Percentiles rank a stretch among this genome's conserved stretches.
phyloP scores from a whole-genome alignment of 176 grass and related monocot genomes.

The Aegilops bicornis region DNA sequence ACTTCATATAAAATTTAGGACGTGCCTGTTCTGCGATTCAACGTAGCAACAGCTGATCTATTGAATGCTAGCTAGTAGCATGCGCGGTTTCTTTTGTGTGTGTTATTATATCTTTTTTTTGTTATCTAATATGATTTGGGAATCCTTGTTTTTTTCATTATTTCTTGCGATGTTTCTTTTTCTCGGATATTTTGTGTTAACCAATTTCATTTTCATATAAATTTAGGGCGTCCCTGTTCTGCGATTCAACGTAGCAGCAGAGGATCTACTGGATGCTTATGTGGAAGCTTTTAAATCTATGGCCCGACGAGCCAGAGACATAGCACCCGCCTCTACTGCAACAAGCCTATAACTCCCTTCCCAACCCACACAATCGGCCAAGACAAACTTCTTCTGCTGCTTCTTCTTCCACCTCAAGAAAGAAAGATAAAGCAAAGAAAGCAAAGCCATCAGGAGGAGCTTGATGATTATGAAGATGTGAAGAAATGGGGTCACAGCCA shows the following conservation, averaged over 20 bases:
- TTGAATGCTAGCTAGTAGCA: background rate
- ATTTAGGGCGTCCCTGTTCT: background rate
- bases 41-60: background rate
- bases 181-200: background rate
- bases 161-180: background rate
- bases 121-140: background rate
- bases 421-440: background rate
- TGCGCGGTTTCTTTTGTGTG: background rate
- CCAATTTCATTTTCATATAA: too few species aligned
- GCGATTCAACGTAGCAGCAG: background rate
- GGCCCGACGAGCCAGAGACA: background rate
- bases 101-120: background rate
- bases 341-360: background rate
- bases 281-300: background rate
- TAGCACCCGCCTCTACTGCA: background rate
- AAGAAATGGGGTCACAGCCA: background rate
- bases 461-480: background rate
- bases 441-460: background rate
- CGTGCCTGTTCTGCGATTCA: background rate
- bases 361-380: background rate
- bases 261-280: background rate
- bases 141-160: background rate
- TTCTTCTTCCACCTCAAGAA: background rate
- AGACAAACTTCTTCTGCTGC: background rate
- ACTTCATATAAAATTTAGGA: too few species aligned